phyloP scores from a whole-genome alignment of 1,284 basidiomycete genomes.

The Exsudoporus floridanus region DNA sequence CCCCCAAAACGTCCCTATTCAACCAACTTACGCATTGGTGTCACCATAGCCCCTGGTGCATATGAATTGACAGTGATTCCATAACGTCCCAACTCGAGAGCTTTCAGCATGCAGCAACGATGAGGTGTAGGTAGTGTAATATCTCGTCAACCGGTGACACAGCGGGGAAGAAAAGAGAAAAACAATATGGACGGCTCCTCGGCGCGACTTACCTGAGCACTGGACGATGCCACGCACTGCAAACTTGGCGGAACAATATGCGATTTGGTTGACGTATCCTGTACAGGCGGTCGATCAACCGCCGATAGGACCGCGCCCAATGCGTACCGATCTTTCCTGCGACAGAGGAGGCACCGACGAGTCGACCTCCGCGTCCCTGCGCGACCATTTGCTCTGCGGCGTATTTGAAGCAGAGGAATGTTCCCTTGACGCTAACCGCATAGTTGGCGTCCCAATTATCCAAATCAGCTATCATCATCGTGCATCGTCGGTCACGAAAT shows the following conservation, averaged over 20 bases:
- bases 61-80: slow-evolving; percentile 22
- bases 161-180: not conserved
- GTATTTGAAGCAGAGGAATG: slow-evolving; percentile 32
- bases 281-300: not conserved
- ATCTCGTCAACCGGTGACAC: slow-evolving; percentile 2
- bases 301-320: not conserved
- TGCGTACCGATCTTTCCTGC: slow-evolving; percentile 8
- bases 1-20: not conserved
- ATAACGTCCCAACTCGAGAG: slow-evolving; percentile 16
- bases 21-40: slow-evolving; percentile 17
- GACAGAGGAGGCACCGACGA: slow-evolving; percentile 39
- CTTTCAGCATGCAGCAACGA: slow-evolving; percentile 4
- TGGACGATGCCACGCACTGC: slow-evolving; percentile 44
- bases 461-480: not conserved
- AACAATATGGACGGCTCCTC: not conserved
- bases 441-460: not conserved
- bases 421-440: slow-evolving; percentile 18
- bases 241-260: slow-evolving; percentile 43
- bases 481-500: not conserved
- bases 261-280: slow-evolving; percentile 8
- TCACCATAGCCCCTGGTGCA: slow-evolving; percentile 24
- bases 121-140: not conserved
- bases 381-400: slow-evolving; percentile 46
- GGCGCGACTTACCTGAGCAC: slow-evolving; percentile 25
- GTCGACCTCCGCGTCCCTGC: slow-evolving; percentile 42